These are phyloP conservation scores for Saccharum hybrid DNA, from an alignment of 202 grass and related monocot genomes.

Conservation along the genomic window DNA sequence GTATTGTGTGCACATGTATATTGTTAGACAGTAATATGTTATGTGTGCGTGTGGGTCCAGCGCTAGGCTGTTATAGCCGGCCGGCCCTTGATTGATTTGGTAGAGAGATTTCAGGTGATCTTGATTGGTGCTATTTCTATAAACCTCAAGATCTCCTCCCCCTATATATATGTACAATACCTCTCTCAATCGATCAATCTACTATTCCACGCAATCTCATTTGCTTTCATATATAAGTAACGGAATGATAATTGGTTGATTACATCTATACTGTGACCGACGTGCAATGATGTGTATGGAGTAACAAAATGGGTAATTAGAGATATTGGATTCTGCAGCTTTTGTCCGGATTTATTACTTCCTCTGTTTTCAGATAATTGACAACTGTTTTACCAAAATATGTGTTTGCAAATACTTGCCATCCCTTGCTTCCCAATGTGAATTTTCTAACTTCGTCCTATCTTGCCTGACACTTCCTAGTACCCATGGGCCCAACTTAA, in stretches of 20 bases:
- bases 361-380: background rate
- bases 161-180: too few species aligned
- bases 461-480: background rate
- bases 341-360: background rate
- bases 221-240: background rate
- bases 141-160: too few species aligned
- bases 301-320: background rate
- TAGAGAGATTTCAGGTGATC: too few species aligned
- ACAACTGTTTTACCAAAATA: background rate
- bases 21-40: background rate
- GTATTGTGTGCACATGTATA: background rate
- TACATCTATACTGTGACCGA: background rate
- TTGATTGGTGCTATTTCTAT: too few species aligned
- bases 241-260: background rate
- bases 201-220: too few species aligned
- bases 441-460: background rate
- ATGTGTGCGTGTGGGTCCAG: too few species aligned
- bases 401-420: background rate
- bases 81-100: too few species aligned
- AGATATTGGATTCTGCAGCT: background rate
- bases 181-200: too few species aligned
- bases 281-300: background rate
- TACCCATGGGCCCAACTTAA: background rate
- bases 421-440: background rate
- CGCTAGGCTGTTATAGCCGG: too few species aligned